Base-by-base conservation (phyloP, 2,329 filamentous ascomycete species). In the Shiraia bambusicola region DNA sequence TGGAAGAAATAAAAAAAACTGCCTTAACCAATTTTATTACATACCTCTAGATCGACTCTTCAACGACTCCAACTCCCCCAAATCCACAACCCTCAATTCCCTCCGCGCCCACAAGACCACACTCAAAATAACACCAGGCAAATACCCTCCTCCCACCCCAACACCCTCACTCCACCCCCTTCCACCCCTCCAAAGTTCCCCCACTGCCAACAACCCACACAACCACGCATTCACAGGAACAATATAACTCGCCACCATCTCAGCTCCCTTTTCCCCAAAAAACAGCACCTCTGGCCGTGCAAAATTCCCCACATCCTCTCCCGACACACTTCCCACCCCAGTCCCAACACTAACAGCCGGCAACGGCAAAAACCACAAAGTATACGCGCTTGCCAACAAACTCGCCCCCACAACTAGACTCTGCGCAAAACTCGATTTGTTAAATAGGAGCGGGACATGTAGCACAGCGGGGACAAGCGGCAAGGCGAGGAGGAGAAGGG, bases 1-100 rank as follows among this genome's bases (percentile, higher is more conserved):
- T n/a, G n/a, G n/a, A n/a, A 22, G 19, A 8, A 22, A 22, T 22
- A 8, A 22, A 22, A 8, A 8, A 22, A 22, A 8, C 19, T 5
- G 4, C 19, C 4, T 22, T 8, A 8, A 22, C 4, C 8, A 22
- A 5, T 4, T 22, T 4, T 8, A 8, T 22, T 22, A 22, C 8
- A 22, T 22, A 4, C 4, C 19, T 8, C 8, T 22, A 8, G 29
- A 25, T 13, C 67, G 51, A 86, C 29, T 83, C 28, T 48, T 50
- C 58, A 88, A 70, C 39, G 69, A 72, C 34, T 76, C 72, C 54
- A 91, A 67, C 58, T 86, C 85, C 48, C 73, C 82, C 4, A 87
- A 79, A 68, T 90, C 84, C 7, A 90, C 78, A 34, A 81, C 76
- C 3, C 77, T 76, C 78, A 90, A 83, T 58, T 86, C 74, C 37